Evolutionary conservation across 1,284 basidiomycete genomes (phyloP), one percentile per base, ranked within the genome.

Genomic region (Calocybe gambosa): DNA sequence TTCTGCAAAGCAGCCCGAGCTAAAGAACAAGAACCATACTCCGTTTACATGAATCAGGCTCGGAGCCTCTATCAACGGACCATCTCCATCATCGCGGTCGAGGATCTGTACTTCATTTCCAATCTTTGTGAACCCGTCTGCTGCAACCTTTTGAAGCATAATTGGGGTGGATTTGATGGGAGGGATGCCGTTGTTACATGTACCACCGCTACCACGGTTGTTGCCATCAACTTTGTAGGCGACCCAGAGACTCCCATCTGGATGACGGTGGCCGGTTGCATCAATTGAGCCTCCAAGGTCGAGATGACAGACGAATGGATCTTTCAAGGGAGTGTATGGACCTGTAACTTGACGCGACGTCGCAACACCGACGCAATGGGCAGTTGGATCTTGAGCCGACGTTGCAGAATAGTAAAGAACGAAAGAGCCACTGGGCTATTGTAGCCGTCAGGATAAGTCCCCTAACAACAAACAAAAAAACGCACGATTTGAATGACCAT

Each of bases 71-170:
- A 50, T 38, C 23, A 50, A 31, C 18, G 49, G 49, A 13, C 49
- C 49, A 9, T 50, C 49, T 2, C 49, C 49, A 9, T 47, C 29
- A 39, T 50, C 49, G 19, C 49, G 49, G 35, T 50, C 49, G 28
- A 50, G 46, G 25, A 50, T 47, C 26, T 47, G 42, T 13, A 47
- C 35, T 26, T 50, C 49, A 21, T 33, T 42, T 10, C 49, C 49
- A 3, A 50, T 47, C 25, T 50, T 50, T 16, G 49, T 50, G 33
- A 34, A 42, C 13, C 49, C 49, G 21, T 50, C 45, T 5, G 49
- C 45, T 19, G 45, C 49, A 19, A 50, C 49, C 21, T 47, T 23
- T n/a, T 50, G 49, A n/a, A 50, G 45, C 49, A 50, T 47, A 39
- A 50, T 47, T 9, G 49, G 49, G 5, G 45, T 50, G 20, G 49